Conservation (phyloP, 1,284 basidiomycete genomes). For the Tremellales sp. region DNA sequence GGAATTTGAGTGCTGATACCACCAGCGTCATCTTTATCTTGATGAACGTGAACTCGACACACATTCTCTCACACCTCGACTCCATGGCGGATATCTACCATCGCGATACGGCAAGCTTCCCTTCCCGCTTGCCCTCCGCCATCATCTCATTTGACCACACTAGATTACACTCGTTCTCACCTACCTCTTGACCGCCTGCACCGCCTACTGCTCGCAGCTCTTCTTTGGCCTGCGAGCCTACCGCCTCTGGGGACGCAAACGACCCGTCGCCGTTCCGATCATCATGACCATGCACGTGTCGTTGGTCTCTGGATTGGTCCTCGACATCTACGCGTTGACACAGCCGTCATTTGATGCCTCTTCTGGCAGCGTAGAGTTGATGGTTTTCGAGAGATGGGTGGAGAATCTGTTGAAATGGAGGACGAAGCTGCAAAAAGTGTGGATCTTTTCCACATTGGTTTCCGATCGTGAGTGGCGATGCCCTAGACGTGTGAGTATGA, state of each 20-base stretch:
- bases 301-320: not conserved
- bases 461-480: constrained; percentile 2
- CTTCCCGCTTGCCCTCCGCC: not conserved
- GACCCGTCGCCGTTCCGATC: not conserved
- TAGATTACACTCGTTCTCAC: not conserved
- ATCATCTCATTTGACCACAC: not conserved
- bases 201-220: constrained; percentile 3
- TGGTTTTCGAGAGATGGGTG: not conserved
- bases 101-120: constrained; percentile 2
- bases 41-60: not conserved
- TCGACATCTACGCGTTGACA: constrained; percentile 6
- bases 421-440: not conserved
- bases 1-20: no score
- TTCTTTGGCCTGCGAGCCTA: constrained; percentile 6
- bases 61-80: not conserved
- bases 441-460: constrained; percentile 1
- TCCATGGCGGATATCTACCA: constrained; percentile 5
- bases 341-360: constrained; percentile 1
- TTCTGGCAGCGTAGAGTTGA: not conserved
- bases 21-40: not conserved
- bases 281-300: not conserved
- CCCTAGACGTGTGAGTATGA: no score
- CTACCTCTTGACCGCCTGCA: constrained; percentile 2
- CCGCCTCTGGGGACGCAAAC: not conserved
- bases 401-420: not conserved